phyloP scores from a whole-genome alignment of 2,329 filamentous ascomycete species.

The Blastomyces gilchristii region DNA sequence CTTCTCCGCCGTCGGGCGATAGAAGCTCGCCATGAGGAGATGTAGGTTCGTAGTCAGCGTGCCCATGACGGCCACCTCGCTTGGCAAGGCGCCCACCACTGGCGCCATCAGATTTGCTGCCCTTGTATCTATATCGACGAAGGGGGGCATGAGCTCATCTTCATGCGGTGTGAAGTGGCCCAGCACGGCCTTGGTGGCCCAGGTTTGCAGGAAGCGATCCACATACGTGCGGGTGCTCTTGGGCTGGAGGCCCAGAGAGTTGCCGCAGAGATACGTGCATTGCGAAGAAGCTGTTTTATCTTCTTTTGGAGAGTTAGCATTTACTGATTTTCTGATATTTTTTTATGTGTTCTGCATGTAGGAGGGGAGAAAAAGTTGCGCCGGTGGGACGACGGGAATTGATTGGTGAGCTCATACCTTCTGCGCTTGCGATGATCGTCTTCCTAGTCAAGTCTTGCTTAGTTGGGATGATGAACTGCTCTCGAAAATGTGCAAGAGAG shows the following conservation, averaged over 20 bases:
- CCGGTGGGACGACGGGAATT: conserved; percentile 5
- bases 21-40: conserved; percentile 75
- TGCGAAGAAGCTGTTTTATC: conserved; percentile 34
- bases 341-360: not conserved
- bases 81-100: conserved; percentile 61
- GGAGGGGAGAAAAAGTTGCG: not conserved
- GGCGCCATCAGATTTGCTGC: conserved; percentile 59
- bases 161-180: conserved; percentile 67
- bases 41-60: conserved; percentile 75
- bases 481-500: conserved; percentile 49
- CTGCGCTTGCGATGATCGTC: conserved; percentile 36
- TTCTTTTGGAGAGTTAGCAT: conserved; percentile 6
- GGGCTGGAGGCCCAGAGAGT: conserved; percentile 79
- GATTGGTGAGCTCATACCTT: conserved; percentile 18
- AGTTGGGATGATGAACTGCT: conserved; percentile 68
- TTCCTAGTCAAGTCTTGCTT: conserved; percentile 59
- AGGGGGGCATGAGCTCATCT: conserved; percentile 58
- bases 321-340: not conserved
- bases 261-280: conserved; percentile 76
- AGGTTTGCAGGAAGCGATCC: conserved; percentile 65
- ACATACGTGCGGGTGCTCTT: conserved; percentile 55
- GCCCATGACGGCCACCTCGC: conserved; percentile 80
- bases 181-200: conserved; percentile 73
- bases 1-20: conserved; percentile 52
- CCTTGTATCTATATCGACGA: conserved; percentile 69